phyloP scores from a whole-genome alignment of 2,329 filamentous ascomycete species.

The Cladobotryum protrusum region DNA sequence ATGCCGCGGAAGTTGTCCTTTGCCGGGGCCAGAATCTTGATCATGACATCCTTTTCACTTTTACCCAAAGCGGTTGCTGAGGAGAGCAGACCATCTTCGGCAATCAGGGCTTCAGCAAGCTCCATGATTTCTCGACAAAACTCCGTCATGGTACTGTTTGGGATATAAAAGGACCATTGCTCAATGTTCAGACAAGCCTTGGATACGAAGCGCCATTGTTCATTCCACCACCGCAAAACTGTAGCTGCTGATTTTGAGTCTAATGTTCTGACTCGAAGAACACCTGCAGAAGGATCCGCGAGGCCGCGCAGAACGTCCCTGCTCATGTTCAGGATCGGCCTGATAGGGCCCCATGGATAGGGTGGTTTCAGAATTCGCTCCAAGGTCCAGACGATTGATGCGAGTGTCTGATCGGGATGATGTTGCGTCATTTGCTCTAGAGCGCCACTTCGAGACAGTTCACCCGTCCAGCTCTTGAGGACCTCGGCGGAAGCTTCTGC shows the following conservation, averaged over 20 bases:
- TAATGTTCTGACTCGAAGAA: conserved; percentile 50
- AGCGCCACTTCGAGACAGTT: conserved; percentile 43
- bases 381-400: conserved; percentile 38
- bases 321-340: conserved; percentile 50
- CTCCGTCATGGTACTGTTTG: conserved; percentile 76
- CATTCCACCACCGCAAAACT: conserved; percentile 74
- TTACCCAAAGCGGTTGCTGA: conserved; percentile 46
- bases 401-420: conserved; percentile 34
- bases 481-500: conserved; percentile 76
- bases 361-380: conserved; percentile 30
- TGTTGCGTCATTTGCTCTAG: conserved; percentile 34
- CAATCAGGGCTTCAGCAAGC: conserved; percentile 77
- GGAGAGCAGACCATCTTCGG: conserved; percentile 77
- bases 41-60: conserved; percentile 34
- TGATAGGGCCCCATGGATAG: conserved; percentile 51
- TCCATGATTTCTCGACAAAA: conserved; percentile 96
- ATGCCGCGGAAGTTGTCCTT: conserved; percentile 56
- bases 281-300: conserved; percentile 49
- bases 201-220: conserved; percentile 74
- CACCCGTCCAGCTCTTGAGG: conserved; percentile 72
- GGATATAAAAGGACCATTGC: conserved; percentile 69
- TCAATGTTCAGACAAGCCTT: conserved; percentile 80
- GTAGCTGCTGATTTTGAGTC: conserved; percentile 56
- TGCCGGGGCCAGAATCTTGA: conserved; percentile 32
- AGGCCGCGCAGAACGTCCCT: conserved; percentile 51